Conservation (phyloP, 805 yeast species). For the Schizosaccharomyces cryophilus region DNA sequence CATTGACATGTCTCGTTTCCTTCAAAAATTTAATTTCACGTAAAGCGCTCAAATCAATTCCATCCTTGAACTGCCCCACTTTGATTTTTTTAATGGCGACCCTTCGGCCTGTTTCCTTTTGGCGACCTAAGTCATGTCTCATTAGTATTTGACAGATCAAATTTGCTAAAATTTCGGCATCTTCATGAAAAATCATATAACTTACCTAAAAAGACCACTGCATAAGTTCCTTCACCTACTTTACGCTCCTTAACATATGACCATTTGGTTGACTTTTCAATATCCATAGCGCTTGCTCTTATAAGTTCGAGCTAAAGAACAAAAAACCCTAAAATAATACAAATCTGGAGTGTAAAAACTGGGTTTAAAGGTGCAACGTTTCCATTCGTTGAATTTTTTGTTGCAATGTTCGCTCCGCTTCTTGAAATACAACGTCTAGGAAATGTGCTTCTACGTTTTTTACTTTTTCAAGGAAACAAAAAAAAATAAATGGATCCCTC, state of each 20-base stretch:
- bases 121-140: not conserved
- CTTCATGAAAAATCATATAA: constrained; percentile 4
- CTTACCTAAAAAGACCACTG: constrained; percentile 42
- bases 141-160: not conserved
- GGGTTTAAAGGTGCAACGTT: no score
- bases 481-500: no score
- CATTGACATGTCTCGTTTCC: constrained; percentile 53
- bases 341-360: no score
- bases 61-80: constrained; percentile 82
- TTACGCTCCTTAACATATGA: constrained; percentile 29
- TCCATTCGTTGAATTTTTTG: no score
- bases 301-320: not conserved
- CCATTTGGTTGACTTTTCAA: not conserved
- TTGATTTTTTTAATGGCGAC: constrained; percentile 92
- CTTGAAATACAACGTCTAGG: no score
- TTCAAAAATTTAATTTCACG: constrained; percentile 74
- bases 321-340: not conserved
- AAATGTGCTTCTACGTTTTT: no score
- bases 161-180: not conserved
- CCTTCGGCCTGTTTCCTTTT: constrained; percentile 23
- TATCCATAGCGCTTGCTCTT: not conserved
- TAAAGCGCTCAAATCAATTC: constrained; percentile 92
- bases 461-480: no score
- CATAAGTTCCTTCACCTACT: constrained; percentile 98
- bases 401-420: no score